These are phyloP conservation scores for Hippophae rhamnoides DNA, from an alignment of 306 rosid genomes.

Conservation along the genomic window DNA sequence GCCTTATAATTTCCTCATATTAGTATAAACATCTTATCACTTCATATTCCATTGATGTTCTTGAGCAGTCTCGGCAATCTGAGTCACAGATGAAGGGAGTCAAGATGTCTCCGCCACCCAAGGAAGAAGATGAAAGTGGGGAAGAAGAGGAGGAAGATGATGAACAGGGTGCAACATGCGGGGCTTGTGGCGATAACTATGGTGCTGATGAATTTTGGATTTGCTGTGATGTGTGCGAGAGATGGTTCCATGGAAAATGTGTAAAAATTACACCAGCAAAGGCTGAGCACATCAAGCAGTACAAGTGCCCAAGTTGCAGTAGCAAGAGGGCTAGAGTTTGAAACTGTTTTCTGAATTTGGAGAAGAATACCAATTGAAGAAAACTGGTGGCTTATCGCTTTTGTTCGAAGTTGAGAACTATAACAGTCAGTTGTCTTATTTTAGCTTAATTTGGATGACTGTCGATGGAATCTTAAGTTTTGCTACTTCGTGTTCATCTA, in stretches of 20 bases:
- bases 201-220: constrained; percentile 87
- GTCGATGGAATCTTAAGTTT: constrained; percentile 64
- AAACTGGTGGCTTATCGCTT: constrained; percentile 25
- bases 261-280: constrained; percentile 87
- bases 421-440: constrained; percentile 43
- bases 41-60: constrained; percentile 13
- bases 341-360: constrained; percentile 28
- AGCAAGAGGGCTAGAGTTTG: constrained; percentile 75
- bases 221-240: constrained; percentile 81
- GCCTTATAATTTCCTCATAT: too few species aligned
- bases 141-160: constrained; percentile 90
- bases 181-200: constrained; percentile 83
- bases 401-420: constrained; percentile 38
- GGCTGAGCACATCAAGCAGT: constrained; percentile 94
- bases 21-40: constrained; percentile 19
- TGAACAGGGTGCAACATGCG: constrained; percentile 85
- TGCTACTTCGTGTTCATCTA: constrained; percentile 41
- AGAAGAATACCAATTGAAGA: constrained; percentile 21
- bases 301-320: constrained; percentile 92
- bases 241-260: constrained; percentile 92
- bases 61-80: constrained; percentile 62
- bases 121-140: constrained; percentile 92
- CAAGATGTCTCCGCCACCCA: constrained; percentile 81
- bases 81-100: constrained; percentile 71
- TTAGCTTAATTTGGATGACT: constrained; percentile 50